A percentile compares a stretch with the other conserved stretches of the same genome.
Conservation (phyloP, 2,329 filamentous ascomycete species). For the Aspergillus ruber region DNA sequence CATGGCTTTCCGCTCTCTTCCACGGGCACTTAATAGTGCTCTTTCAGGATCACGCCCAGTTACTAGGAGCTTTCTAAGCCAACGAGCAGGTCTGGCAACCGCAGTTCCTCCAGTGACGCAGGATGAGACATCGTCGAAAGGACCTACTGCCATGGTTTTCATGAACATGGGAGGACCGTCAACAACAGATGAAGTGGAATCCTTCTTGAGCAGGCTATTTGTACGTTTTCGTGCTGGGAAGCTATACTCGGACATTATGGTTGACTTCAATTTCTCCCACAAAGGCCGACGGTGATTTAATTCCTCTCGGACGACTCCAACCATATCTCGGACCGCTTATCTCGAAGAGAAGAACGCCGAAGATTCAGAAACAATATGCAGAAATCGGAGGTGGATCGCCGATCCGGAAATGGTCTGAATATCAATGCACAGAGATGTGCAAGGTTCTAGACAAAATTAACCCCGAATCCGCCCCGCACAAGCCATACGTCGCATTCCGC, state of each 20-base stretch:
- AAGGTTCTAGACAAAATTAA: constrained; percentile 88
- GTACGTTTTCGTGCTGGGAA: constrained; percentile 48
- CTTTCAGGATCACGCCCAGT: constrained; percentile 15
- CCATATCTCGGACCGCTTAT: constrained; percentile 85
- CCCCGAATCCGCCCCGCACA: constrained; percentile 90
- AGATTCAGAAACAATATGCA: constrained; percentile 92
- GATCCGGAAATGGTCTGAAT: constrained; percentile 96
- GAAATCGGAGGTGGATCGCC: constrained; percentile 96
- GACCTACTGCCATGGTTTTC: constrained; percentile 96
- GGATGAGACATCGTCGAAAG: constrained; percentile 61
- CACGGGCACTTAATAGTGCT: constrained; percentile 19
- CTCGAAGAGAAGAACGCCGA: constrained; percentile 78
- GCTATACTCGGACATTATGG: neutral
- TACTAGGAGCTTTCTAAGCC: constrained; percentile 16
- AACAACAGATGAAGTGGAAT: constrained; percentile 77
- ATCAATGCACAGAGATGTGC: constrained; percentile 92
- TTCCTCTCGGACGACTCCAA: constrained; percentile 89
- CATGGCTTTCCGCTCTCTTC: constrained; percentile 39
- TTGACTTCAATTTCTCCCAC: constrained; percentile 1
- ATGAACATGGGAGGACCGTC: constrained; percentile 98
- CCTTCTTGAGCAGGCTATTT: constrained; percentile 86
- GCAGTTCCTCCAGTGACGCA: constrained; percentile 72
- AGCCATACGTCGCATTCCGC: constrained; percentile 94
- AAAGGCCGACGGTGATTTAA: constrained; percentile 85
- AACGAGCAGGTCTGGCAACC: constrained; percentile 47